These are phyloP conservation scores for Annulohypoxylon bovei DNA, from an alignment of 495 filamentous ascomycete species.

Conservation along the genomic window DNA sequence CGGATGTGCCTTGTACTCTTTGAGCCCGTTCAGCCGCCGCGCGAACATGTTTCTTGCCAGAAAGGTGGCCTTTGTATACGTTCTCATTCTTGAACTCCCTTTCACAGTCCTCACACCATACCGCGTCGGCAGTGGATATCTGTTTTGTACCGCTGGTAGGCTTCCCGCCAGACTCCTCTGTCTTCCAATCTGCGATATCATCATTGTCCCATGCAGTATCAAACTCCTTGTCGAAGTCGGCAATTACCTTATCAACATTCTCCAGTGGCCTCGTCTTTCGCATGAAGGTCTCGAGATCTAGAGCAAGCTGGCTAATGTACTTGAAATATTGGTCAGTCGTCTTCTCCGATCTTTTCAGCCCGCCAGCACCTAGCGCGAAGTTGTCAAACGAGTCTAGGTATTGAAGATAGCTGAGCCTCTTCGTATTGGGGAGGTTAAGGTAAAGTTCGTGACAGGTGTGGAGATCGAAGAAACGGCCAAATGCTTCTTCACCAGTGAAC, in stretches of 20 bases:
- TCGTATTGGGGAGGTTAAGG: conserved; percentile 85
- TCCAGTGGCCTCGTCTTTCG: conserved; percentile 82
- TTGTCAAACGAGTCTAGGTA: conserved; percentile 90
- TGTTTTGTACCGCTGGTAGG: conserved; percentile 48
- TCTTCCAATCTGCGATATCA: conserved; percentile 81
- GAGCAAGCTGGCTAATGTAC: conserved; percentile 81
- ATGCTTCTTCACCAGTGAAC: conserved; percentile 96
- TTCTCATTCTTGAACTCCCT: conserved; percentile 97
- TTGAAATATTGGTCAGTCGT: conserved; percentile 89
- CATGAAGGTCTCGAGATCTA: conserved; percentile 88
- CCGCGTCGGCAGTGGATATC: conserved; percentile 71
- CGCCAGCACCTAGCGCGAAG: conserved; percentile 76
- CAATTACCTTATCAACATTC: conserved; percentile 81
- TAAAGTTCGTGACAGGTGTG: conserved; percentile 85
- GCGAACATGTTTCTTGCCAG: conserved; percentile 89
- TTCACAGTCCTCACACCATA: conserved; percentile 89
- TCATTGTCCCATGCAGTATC: conserved; percentile 82
- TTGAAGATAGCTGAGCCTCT: conserved; percentile 86
- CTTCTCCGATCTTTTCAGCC: conserved; percentile 81
- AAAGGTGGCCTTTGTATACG: conserved; percentile 89
- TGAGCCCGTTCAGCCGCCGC: conserved; percentile 69
- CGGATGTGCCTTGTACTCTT: conserved; percentile 40
- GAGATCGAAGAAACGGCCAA: conserved; percentile 89
- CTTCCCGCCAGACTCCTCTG: conserved; percentile 59
- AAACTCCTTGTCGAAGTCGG: conserved; percentile 80